These are phyloP conservation scores for Fragilaria crotonensis DNA, from an alignment of 108 stramenopile genomes.

Conservation along the genomic window DNA sequence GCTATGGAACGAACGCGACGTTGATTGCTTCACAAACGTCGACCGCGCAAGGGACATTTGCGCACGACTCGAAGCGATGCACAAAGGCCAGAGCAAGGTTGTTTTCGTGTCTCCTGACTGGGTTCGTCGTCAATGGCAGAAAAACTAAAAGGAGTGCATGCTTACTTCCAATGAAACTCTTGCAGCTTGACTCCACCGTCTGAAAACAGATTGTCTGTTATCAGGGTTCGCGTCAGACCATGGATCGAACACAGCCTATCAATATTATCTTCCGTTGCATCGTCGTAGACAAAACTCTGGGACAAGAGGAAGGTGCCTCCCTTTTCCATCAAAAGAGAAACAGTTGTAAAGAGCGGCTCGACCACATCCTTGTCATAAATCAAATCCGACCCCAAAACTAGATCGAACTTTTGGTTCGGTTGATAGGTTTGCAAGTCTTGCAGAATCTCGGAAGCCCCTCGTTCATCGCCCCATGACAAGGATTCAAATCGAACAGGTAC, in stretches of 20 bases:
- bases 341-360: constrained; percentile 13
- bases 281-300: constrained; percentile 20
- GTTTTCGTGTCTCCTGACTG: constrained; percentile 20
- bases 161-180: too few relatives aligned
- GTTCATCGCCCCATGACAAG: constrained; percentile 9
- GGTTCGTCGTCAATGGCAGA: constrained; percentile 13
- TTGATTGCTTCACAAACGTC: background rate
- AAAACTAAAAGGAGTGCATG: too few relatives aligned
- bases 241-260: background rate
- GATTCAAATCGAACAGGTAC: constrained; percentile 9
- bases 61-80: background rate
- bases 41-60: background rate
- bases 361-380: constrained; percentile 18
- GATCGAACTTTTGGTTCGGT: background rate
- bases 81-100: background rate
- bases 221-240: constrained; percentile 2
- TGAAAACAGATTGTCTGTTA: constrained; percentile 5
- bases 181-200: too few relatives aligned
- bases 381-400: constrained; percentile 17
- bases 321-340: background rate
- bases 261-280: constrained; percentile 13
- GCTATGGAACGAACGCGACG: background rate
- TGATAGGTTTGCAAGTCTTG: background rate
- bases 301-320: constrained; percentile 4
- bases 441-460: background rate